Percentiles rank a stretch among this genome's conserved stretches.
phyloP scores from a whole-genome alignment of 2,329 filamentous ascomycete genomes.

The Sporothrix brunneoviolacea region DNA sequence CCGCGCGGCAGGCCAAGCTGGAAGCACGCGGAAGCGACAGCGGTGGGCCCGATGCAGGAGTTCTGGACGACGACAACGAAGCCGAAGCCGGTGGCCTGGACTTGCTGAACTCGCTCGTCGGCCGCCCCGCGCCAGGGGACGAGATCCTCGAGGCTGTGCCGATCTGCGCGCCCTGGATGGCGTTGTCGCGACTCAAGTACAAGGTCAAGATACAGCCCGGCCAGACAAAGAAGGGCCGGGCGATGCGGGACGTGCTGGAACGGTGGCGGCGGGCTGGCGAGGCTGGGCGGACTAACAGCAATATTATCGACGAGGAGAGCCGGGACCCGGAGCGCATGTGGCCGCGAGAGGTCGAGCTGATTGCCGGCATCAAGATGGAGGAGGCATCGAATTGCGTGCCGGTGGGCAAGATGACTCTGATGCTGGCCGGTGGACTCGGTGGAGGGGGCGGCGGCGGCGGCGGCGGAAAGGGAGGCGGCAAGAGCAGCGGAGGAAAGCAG shows the following conservation, averaged over 20 bases:
- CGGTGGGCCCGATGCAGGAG: slow-evolving; percentile 45
- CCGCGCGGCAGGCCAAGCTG: slow-evolving; percentile 53
- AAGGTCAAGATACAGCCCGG: slow-evolving; percentile 93
- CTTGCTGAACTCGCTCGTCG: slow-evolving; percentile 66
- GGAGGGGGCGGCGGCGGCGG: slow-evolving; percentile 34
- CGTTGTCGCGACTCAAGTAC: slow-evolving; percentile 71
- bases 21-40: slow-evolving; percentile 53
- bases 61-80: slow-evolving; percentile 52
- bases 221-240: slow-evolving; percentile 85
- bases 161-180: slow-evolving; percentile 59
- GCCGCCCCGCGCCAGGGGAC: slow-evolving; percentile 71
- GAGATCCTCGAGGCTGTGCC: slow-evolving; percentile 65
- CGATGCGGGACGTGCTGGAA: slow-evolving; percentile 81
- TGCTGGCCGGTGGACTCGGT: slow-evolving; percentile 55
- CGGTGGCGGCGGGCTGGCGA: slow-evolving; percentile 60
- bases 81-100: slow-evolving; percentile 39
- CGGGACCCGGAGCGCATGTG: slow-evolving; percentile 69
- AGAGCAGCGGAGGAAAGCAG: not conserved
- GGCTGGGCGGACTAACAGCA: slow-evolving; percentile 37
- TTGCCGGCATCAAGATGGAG: slow-evolving; percentile 72
- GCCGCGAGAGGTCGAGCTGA: slow-evolving; percentile 77
- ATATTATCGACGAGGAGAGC: slow-evolving; percentile 52
- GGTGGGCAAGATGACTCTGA: slow-evolving; percentile 71
- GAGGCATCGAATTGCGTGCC: slow-evolving; percentile 77
- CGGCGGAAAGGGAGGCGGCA: slow-evolving; percentile 29